Percentiles rank a stretch among this genome's conserved stretches.
phyloP scores from a whole-genome alignment of 2,329 filamentous ascomycete genomes.

The Paecilomyces sp. region DNA sequence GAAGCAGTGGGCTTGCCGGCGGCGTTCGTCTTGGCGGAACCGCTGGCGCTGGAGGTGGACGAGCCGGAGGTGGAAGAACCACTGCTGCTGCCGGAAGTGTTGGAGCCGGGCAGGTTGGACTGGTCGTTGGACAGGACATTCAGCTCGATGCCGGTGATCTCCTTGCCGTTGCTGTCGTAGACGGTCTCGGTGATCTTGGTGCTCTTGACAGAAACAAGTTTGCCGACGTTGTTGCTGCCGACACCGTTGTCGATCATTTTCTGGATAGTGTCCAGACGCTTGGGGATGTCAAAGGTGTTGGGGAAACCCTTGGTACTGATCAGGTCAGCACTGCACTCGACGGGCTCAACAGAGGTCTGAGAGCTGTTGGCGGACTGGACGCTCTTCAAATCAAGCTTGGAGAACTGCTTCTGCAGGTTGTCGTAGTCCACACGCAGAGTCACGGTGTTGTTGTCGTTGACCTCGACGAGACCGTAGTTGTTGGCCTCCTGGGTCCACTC shows the following conservation, averaged over 20 bases:
- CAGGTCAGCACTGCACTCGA: constrained; percentile 58
- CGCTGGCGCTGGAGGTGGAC: neutral
- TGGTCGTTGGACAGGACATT: constrained; percentile 44
- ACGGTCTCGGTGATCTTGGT: constrained; percentile 54
- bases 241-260: constrained; percentile 73
- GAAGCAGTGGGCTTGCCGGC: neutral
- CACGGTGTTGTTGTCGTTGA: constrained; percentile 52
- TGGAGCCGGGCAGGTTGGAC: constrained; percentile 50
- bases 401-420: constrained; percentile 68
- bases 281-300: constrained; percentile 71
- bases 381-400: constrained; percentile 62
- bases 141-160: constrained; percentile 59
- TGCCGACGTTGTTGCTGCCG: constrained; percentile 54
- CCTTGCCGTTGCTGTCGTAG: constrained; percentile 46
- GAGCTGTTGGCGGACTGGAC: constrained; percentile 58
- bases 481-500: constrained; percentile 43
- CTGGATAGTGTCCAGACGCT: constrained; percentile 58
- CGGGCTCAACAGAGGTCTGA: constrained; percentile 48
- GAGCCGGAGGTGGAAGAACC: neutral
- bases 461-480: constrained; percentile 51
- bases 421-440: constrained; percentile 60
- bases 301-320: constrained; percentile 63
- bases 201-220: constrained; percentile 54
- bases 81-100: constrained; percentile 18
- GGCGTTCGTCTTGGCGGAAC: neutral